phyloP scores from a whole-genome alignment of 768 basidiomycete genomes.

The Russula sp. region DNA sequence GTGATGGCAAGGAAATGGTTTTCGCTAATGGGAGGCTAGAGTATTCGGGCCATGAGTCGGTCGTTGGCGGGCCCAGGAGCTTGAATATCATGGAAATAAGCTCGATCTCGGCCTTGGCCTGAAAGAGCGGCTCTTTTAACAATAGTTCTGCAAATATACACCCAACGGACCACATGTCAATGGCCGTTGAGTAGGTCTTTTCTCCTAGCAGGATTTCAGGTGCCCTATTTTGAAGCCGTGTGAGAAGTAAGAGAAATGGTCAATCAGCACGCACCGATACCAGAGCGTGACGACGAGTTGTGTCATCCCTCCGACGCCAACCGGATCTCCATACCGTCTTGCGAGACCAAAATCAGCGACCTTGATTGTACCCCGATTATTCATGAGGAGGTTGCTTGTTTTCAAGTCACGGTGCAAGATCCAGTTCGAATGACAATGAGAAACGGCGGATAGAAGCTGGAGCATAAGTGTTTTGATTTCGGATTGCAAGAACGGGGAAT shows the following conservation, averaged over 20 bases:
- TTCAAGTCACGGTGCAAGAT: constrained; percentile 96
- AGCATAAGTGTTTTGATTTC: constrained; percentile 97
- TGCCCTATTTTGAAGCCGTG: constrained; percentile 44
- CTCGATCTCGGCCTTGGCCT: constrained; percentile 92
- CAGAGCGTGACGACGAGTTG: constrained; percentile 97
- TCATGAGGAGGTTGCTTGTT: constrained; percentile 97
- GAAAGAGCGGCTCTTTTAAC: constrained; percentile 93
- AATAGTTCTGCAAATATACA: constrained; percentile 98
- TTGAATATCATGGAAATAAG: constrained; percentile 92
- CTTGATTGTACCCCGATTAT: constrained; percentile 97
- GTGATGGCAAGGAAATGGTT: constrained; percentile 65
- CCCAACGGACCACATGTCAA: constrained; percentile 98
- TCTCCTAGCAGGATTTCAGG: constrained; percentile 94
- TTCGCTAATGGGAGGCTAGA: constrained; percentile 72
- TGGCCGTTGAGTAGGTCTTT: constrained; percentile 86
- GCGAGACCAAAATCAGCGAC: constrained; percentile 98
- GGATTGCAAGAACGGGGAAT: constrained; percentile 91
- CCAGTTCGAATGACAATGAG: constrained; percentile 94
- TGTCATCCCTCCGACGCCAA: constrained; percentile 94
- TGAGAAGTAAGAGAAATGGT: constrained; percentile 9
- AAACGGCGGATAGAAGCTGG: constrained; percentile 88
- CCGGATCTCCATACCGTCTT: constrained; percentile 90
- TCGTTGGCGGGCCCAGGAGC: constrained; percentile 88
- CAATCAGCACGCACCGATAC: constrained; percentile 68
- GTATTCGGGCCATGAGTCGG: constrained; percentile 81